Base-by-base conservation (phyloP, 1,284 basidiomycete species). In the Sanghuangporus sanghuang region DNA sequence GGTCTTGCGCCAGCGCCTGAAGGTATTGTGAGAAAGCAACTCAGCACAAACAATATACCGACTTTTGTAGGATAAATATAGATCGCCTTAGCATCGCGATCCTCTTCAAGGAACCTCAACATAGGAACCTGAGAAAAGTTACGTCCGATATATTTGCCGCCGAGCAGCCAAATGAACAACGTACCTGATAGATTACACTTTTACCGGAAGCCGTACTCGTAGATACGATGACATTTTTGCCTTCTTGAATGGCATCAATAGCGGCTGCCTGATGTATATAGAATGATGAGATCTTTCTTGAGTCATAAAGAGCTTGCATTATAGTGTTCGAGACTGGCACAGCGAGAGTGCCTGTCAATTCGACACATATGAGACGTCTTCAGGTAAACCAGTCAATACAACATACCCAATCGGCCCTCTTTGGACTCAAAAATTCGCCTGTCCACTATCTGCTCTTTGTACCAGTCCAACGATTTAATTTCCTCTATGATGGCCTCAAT, bases 201-300 rank as follows among this genome's bases (percentile, higher is more conserved):
- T 96, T 96, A 7, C 94, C 94, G 3, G 93, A 95, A 2, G 93
- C 93, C 2, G 95, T 96, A 68, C 89, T 90, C 0, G 94, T 96
- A 1, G 92, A 95, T 18, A 96, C 91, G 55, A 96, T 92, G 27
- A 95, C 93, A 72, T 93, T 81, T 59, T 83, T 82, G 6, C 84
- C 83, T 42, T 75, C 71, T 9, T 78, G 73, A 18, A 96, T 77
- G 0, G 87, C 85, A 66, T 85, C 82, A 66, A 96, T 89, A 0
- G 95, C 92, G 39, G 80, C 77, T 3, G 85, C 85, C 74, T 96
- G 94, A 69, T 96, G 95, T 4, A 78, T 78, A 71, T 95, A 96
- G 46, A 96, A 75, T 1, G 81, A 76, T 2, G 75, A 76, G 39
- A 96, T 93, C 38, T 83, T 83, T 62, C 89, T 79, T 0, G 89